Evolutionary conservation across 2,329 filamentous ascomycete species (phyloP).

Genomic region (Claviceps sp.): DNA sequence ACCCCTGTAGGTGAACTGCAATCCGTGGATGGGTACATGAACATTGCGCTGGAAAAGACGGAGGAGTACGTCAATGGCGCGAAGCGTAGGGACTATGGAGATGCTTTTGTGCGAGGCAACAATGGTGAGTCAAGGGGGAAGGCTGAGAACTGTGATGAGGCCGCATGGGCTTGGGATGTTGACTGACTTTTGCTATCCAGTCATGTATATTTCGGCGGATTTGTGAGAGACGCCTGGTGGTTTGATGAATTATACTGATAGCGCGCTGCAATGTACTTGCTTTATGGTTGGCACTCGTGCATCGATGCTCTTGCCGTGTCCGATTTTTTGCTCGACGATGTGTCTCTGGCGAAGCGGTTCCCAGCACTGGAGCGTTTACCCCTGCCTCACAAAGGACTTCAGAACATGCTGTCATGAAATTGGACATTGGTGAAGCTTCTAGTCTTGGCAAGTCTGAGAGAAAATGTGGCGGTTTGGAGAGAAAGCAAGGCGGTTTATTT

Average conservation of each 20-base stretch:
- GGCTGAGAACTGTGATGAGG: not conserved
- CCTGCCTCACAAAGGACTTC: too few species aligned
- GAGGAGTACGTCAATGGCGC: slow-evolving; percentile 81
- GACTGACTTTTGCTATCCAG: slow-evolving; percentile 20
- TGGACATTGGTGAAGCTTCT: too few species aligned
- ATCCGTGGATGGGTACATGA: slow-evolving; percentile 98
- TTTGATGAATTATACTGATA: slow-evolving; percentile 9
- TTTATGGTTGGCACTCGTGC: too few species aligned
- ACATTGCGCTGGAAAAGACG: slow-evolving; percentile 94
- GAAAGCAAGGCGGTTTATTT: too few species aligned
- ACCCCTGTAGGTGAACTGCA: slow-evolving; percentile 65
- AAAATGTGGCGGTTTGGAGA: too few species aligned
- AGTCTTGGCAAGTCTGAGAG: too few species aligned
- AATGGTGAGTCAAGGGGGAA: slow-evolving; percentile 51
- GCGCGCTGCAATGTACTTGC: slow-evolving; percentile 1
- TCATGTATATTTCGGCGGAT: slow-evolving; percentile 60
- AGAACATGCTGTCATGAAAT: too few species aligned
- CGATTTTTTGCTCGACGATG: too few species aligned
- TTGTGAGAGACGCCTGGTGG: slow-evolving; percentile 18
- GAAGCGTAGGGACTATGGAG: slow-evolving; percentile 72
- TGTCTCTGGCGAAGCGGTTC: too few species aligned
- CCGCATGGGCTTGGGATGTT: too few species aligned
- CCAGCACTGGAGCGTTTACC: too few species aligned
- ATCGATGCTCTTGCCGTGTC: too few species aligned
- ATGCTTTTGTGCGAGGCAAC: slow-evolving; percentile 92